Conservation (phyloP, 2,329 filamentous ascomycete genomes). For the Cladosporium sp. region DNA sequence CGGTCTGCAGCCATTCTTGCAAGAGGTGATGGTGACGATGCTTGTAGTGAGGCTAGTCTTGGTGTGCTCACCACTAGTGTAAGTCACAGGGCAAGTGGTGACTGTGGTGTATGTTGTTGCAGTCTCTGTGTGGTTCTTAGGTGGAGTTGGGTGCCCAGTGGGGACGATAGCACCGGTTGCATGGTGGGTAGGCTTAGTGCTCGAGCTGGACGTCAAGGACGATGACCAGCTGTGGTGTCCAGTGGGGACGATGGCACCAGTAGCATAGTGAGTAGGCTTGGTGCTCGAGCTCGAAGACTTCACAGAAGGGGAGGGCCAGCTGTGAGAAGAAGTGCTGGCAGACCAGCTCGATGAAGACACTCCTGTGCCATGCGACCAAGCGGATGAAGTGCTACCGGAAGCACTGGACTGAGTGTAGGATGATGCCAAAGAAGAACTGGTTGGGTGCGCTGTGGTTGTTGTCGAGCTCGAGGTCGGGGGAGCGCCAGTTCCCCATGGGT, state of each 20-base stretch:
- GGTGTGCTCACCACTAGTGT: slow-evolving; percentile 6
- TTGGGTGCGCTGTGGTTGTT: not conserved
- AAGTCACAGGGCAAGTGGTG: slow-evolving; percentile 11
- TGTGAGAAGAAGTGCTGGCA: not conserved
- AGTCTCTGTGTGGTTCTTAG: slow-evolving; percentile 9
- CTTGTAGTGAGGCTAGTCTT: slow-evolving; percentile 12
- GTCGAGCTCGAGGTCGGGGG: slow-evolving; percentile 3
- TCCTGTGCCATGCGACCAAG: not conserved
- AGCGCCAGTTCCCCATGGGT: slow-evolving; percentile 1
- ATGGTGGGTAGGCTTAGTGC: not conserved
- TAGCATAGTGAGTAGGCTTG: not conserved
- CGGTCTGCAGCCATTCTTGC: slow-evolving; percentile 4
- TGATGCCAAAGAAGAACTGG: not conserved
- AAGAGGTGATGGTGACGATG: slow-evolving; percentile 10
- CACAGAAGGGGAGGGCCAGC: slow-evolving; percentile 3
- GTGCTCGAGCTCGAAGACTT: not conserved
- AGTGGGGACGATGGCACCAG: not conserved
- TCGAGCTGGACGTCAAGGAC: too few relatives aligned
- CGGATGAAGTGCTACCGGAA: slow-evolving; percentile 5
- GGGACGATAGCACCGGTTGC: not conserved
- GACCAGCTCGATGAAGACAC: not conserved
- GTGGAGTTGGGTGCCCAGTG: slow-evolving; percentile 3
- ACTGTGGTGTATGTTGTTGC: slow-evolving; percentile 12
- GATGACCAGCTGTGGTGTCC: too few relatives aligned
- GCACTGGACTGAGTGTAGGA: not conserved